Conservation (phyloP, 306 rosid species). For the Inga oerstediana region DNA sequence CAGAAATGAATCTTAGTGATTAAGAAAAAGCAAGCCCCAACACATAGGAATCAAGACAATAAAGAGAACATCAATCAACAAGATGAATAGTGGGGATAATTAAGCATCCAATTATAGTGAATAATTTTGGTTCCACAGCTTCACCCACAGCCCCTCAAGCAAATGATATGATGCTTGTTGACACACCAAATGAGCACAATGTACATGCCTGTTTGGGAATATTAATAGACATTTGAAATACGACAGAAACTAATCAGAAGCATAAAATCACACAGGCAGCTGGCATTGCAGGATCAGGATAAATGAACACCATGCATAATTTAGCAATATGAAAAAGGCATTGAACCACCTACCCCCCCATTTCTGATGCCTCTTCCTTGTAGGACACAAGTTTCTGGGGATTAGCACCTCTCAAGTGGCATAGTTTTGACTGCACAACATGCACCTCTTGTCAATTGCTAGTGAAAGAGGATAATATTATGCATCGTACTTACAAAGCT, state of each 20-base stretch:
- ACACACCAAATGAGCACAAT: neutral
- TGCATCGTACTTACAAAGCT: neutral
- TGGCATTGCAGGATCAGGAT: neutral
- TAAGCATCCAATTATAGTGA: neutral
- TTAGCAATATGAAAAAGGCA: constrained; percentile 27
- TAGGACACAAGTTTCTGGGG: constrained; percentile 64
- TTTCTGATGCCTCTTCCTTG: constrained; percentile 92
- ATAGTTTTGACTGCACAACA: constrained; percentile 77
- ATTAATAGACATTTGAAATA: constrained; percentile 1
- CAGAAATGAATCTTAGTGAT: neutral
- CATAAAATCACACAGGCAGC: neutral
- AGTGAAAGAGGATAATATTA: constrained; percentile 7
- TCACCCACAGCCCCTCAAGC: neutral
- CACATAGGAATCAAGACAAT: neutral
- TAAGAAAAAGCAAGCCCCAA: neutral
- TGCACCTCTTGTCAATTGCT: constrained; percentile 24
- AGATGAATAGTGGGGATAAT: neutral
- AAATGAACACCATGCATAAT: constrained; percentile 2
- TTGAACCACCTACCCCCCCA: constrained; percentile 91
- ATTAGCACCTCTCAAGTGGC: constrained; percentile 69
- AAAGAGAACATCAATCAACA: neutral
- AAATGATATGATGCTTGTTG: neutral
- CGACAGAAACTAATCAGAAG: neutral
- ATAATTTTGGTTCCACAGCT: neutral
- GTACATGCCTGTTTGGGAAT: neutral